phyloP scores from a whole-genome alignment of 2,329 filamentous ascomycete genomes.

The Exophiala sp. region DNA sequence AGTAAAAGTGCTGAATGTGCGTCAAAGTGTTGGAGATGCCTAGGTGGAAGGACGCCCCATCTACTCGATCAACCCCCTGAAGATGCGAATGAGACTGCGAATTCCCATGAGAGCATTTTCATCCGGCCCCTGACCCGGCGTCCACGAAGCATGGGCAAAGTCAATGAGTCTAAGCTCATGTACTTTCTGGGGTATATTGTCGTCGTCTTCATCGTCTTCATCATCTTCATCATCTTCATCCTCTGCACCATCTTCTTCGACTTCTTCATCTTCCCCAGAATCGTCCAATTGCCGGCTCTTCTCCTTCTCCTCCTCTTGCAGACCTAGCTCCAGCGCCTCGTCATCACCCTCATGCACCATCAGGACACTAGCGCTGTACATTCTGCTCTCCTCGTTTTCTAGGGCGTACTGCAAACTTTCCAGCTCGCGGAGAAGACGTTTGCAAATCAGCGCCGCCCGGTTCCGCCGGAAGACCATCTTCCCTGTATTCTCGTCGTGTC shows the following conservation, averaged over 20 bases:
- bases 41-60: neutral
- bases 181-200: constrained; percentile 56
- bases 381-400: constrained; percentile 55
- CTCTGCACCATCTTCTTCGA: constrained; percentile 29
- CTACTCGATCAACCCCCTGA: constrained; percentile 48
- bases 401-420: constrained; percentile 44
- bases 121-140: constrained; percentile 73
- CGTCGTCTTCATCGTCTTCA: constrained; percentile 50
- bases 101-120: constrained; percentile 75
- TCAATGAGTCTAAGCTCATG: constrained; percentile 85
- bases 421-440: constrained; percentile 39
- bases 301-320: constrained; percentile 16
- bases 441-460: constrained; percentile 41
- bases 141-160: constrained; percentile 88
- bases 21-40: too few species aligned
- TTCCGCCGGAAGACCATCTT: constrained; percentile 31
- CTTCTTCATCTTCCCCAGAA: constrained; percentile 33
- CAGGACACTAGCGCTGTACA: constrained; percentile 61
- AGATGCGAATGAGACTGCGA: constrained; percentile 62
- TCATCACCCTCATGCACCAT: constrained; percentile 62
- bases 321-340: constrained; percentile 47
- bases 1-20: too few species aligned
- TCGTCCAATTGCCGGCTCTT: constrained; percentile 11
- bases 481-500: neutral
- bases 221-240: constrained; percentile 46